These are phyloP conservation scores for Hyaloscypha variabilis DNA, from an alignment of 495 filamentous ascomycete species.

Conservation along the genomic window DNA sequence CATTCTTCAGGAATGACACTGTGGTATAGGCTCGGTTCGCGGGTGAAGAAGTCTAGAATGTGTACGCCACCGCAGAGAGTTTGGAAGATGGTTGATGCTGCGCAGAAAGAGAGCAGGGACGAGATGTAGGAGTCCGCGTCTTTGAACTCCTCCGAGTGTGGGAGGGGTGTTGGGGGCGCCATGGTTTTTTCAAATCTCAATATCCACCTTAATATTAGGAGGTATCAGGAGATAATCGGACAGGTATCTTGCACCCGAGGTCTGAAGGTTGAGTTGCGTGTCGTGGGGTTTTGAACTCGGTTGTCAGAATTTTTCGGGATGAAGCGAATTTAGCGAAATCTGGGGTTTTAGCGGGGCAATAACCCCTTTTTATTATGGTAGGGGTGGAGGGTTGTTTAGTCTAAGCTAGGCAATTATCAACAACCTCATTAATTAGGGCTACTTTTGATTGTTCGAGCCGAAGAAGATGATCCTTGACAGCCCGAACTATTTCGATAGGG, in stretches of 20 bases:
- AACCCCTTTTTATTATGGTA: neutral
- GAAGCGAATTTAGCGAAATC: neutral
- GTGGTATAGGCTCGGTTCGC: constrained; percentile 74
- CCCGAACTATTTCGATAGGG: too few relatives aligned
- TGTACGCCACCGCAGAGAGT: constrained; percentile 91
- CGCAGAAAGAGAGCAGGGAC: constrained; percentile 74
- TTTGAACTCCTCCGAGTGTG: constrained; percentile 57
- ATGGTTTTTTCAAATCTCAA: constrained; percentile 58
- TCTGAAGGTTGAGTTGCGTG: neutral
- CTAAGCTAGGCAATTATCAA: too few relatives aligned
- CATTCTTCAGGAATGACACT: constrained; percentile 75
- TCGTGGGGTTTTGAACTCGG: neutral
- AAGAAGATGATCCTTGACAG: too few relatives aligned
- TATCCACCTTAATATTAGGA: constrained; percentile 67
- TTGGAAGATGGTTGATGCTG: constrained; percentile 76
- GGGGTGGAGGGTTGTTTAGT: too few relatives aligned
- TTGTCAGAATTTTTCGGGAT: neutral
- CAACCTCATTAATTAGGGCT: too few relatives aligned
- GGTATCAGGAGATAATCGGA: constrained; percentile 61
- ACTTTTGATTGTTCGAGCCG: too few relatives aligned
- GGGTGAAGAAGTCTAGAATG: constrained; percentile 95
- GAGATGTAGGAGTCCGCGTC: constrained; percentile 73
- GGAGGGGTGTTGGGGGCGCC: constrained; percentile 55
- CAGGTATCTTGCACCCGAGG: constrained; percentile 51
- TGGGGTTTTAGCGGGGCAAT: neutral